Evolutionary conservation across 108 stramenopile species (phyloP).

Genomic region (Skeletonema costatum): DNA sequence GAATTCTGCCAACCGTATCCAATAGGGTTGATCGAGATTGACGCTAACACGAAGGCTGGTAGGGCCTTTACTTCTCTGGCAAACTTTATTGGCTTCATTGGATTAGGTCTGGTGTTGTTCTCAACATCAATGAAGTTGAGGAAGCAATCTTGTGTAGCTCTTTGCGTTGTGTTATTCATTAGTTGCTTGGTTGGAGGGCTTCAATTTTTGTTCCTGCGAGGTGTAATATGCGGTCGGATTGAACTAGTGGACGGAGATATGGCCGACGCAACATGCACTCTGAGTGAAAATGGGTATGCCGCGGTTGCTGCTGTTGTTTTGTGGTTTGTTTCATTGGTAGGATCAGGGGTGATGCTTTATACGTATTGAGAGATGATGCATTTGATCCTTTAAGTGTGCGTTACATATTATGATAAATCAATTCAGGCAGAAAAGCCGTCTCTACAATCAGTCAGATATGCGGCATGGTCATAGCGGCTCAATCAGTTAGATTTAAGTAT

Average conservation of each 20-base stretch:
- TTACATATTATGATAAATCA: too few relatives aligned
- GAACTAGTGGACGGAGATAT: background rate
- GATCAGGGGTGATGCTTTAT: background rate
- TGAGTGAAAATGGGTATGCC: conserved; percentile 10
- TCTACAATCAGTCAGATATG: too few relatives aligned
- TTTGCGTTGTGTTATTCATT: conserved; percentile 15
- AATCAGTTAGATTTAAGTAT: too few relatives aligned
- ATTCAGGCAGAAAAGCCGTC: too few relatives aligned
- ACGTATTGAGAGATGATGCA: background rate
- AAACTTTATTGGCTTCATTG: conserved; percentile 20
- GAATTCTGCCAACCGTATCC: conserved; percentile 25
- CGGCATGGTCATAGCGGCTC: too few relatives aligned
- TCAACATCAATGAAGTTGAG: conserved; percentile 44
- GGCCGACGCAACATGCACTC: conserved; percentile 14
- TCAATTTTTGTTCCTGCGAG: conserved; percentile 41
- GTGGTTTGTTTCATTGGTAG: conserved; percentile 22
- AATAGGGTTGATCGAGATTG: background rate
- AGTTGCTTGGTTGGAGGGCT: conserved; percentile 37
- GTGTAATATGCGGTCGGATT: conserved; percentile 24
- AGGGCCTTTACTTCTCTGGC: conserved; percentile 16
- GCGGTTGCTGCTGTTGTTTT: conserved; percentile 40
- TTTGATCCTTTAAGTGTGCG: too few relatives aligned
- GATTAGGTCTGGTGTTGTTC: conserved; percentile 20
- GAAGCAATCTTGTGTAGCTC: conserved; percentile 14
- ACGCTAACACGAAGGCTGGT: conserved; percentile 24